Evolutionary conservation across 2,329 filamentous ascomycete species (phyloP).

Genomic region (Myotisia sp.): DNA sequence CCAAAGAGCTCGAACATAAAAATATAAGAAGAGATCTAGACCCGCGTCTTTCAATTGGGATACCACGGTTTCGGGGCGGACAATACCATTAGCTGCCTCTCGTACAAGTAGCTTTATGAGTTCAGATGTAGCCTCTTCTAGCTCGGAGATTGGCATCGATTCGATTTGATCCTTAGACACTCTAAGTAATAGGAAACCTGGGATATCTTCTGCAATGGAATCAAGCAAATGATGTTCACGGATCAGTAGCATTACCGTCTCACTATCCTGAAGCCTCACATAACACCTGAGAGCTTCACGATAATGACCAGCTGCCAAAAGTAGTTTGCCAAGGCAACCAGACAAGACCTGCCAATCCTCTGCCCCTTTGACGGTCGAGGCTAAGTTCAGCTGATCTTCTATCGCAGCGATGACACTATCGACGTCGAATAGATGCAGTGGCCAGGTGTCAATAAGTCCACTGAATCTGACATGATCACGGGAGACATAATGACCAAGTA

Average conservation of each 20-base stretch:
- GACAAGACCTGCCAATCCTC: conserved; percentile 85
- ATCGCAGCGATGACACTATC: conserved; percentile 61
- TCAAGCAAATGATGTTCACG: conserved; percentile 81
- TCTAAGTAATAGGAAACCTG: conserved; percentile 74
- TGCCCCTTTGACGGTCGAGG: conserved; percentile 60
- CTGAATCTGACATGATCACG: conserved; percentile 61
- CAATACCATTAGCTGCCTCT: conserved; percentile 77
- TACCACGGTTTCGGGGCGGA: conserved; percentile 64
- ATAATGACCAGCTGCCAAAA: conserved; percentile 65
- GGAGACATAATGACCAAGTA: conserved; percentile 78
- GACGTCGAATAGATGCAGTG: conserved; percentile 69
- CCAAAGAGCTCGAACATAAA: conserved; percentile 84
- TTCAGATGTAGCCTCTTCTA: conserved; percentile 68
- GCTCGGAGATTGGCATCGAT: conserved; percentile 51
- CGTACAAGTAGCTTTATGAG: conserved; percentile 76
- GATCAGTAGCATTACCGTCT: conserved; percentile 75
- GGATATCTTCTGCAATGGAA: conserved; percentile 76
- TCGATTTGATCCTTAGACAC: conserved; percentile 57
- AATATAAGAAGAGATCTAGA: conserved; percentile 66
- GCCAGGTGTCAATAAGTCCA: conserved; percentile 69
- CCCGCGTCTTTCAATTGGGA: conserved; percentile 56
- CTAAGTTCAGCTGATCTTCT: conserved; percentile 65
- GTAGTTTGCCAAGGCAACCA: conserved; percentile 69
- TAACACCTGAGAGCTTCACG: conserved; percentile 78
- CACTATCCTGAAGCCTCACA: conserved; percentile 80